Conservation (phyloP, 495 filamentous ascomycete species). For the Lasiosphaeria hispida region DNA sequence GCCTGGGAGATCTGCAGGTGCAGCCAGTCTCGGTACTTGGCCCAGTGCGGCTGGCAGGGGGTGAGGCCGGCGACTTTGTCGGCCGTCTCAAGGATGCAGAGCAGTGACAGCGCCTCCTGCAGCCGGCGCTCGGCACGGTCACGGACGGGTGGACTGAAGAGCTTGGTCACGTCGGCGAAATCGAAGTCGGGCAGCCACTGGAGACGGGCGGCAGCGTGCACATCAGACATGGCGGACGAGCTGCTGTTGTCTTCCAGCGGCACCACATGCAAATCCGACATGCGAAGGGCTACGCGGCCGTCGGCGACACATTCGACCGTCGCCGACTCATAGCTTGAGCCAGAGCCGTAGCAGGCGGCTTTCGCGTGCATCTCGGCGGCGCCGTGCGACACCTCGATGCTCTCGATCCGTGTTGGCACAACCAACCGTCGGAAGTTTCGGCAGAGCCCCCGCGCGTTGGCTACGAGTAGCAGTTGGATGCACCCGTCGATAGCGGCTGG, state of each 20-base stretch:
- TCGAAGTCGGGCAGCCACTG: constrained; percentile 38
- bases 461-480: constrained; percentile 30
- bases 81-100: constrained; percentile 31
- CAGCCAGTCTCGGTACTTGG: constrained; percentile 35
- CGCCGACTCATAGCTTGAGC: too few relatives aligned
- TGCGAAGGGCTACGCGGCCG: too few relatives aligned
- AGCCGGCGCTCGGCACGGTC: too few relatives aligned
- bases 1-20: constrained; percentile 17
- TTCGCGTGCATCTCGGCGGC: too few relatives aligned
- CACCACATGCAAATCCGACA: too few relatives aligned
- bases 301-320: too few relatives aligned
- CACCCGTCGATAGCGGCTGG: constrained; percentile 44
- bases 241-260: too few relatives aligned
- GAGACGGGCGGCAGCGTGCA: constrained; percentile 31
- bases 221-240: too few relatives aligned
- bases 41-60: constrained; percentile 28
- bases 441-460: constrained; percentile 29
- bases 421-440: too few relatives aligned
- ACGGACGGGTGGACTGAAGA: neutral
- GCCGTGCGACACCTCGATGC: constrained; percentile 30
- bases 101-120: constrained; percentile 30
- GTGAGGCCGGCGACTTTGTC: constrained; percentile 16
- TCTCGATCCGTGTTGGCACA: constrained; percentile 38
- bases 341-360: too few relatives aligned
- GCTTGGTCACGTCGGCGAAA: constrained; percentile 22